A percentile compares a stretch with the other conserved stretches of the same genome.
phyloP scores from a whole-genome alignment of 257 asterid genomes.

The Nicotiana noctiflora region DNA sequence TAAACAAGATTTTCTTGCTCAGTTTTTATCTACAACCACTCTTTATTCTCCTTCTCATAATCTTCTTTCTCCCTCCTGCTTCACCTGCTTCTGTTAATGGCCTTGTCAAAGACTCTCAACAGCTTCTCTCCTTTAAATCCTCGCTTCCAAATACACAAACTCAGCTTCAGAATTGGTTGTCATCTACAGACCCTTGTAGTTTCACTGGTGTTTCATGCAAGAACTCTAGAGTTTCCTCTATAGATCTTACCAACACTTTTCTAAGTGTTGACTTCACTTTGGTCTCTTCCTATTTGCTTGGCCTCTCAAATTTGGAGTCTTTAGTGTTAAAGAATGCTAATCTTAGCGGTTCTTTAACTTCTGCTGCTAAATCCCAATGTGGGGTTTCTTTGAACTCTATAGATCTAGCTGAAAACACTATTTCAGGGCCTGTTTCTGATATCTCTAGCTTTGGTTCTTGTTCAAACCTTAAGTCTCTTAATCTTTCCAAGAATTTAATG shows the following conservation, averaged over 20 bases:
- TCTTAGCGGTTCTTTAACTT: constrained; percentile 50
- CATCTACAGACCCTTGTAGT: constrained; percentile 49
- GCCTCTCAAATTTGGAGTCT: constrained; percentile 44
- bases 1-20: constrained; percentile 19
- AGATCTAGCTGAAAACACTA: constrained; percentile 73
- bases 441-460: constrained; percentile 46
- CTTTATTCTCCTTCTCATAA: constrained; percentile 5
- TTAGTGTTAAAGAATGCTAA: constrained; percentile 52
- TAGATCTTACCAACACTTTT: constrained; percentile 47
- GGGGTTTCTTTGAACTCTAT: constrained; percentile 21
- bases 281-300: constrained; percentile 37
- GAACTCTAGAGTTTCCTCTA: constrained; percentile 43
- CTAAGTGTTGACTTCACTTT: constrained; percentile 46
- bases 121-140: constrained; percentile 65
- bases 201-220: constrained; percentile 61
- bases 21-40: constrained; percentile 7
- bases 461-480: constrained; percentile 43
- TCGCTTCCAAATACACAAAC: constrained; percentile 36
- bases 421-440: constrained; percentile 65
- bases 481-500: constrained; percentile 60
- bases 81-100: constrained; percentile 22
- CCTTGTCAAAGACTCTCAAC: constrained; percentile 33
- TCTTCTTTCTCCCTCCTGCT: constrained; percentile 13
- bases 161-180: constrained; percentile 49
- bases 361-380: constrained; percentile 41